Evolutionary conservation across 2,329 filamentous ascomycete species (phyloP).

Genomic region (Arthrinium phaeospermum): DNA sequence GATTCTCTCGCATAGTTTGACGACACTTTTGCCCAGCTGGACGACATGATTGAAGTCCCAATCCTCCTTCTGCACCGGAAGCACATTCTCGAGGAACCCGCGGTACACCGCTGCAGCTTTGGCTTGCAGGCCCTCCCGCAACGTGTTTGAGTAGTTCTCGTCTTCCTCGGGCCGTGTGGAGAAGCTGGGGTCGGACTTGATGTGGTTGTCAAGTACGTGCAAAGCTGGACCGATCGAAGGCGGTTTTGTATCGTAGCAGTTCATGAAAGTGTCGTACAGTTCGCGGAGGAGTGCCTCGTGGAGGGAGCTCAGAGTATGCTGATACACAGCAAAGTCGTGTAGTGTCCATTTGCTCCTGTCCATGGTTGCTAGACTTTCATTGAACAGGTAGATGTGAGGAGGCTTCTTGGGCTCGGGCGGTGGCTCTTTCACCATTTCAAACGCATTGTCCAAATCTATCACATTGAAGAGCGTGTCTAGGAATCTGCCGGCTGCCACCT

Average conservation of each 20-base stretch:
- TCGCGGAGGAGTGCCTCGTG: constrained; percentile 86
- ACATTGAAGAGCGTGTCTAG: constrained; percentile 81
- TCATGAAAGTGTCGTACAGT: constrained; percentile 84
- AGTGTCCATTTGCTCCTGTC: constrained; percentile 70
- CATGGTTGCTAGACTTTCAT: constrained; percentile 58
- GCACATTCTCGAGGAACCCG: constrained; percentile 76
- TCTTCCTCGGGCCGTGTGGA: constrained; percentile 71
- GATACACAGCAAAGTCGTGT: constrained; percentile 72
- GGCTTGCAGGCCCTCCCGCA: constrained; percentile 74
- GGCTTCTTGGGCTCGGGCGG: constrained; percentile 69
- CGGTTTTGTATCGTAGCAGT: constrained; percentile 87
- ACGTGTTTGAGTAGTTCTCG: constrained; percentile 72
- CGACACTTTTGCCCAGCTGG: constrained; percentile 83
- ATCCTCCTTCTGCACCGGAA: constrained; percentile 78
- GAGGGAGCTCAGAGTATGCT: constrained; percentile 73
- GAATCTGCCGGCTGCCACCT: constrained; percentile 85
- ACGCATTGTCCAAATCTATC: constrained; percentile 82
- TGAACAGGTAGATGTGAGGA: constrained; percentile 59
- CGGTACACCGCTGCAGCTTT: constrained; percentile 83
- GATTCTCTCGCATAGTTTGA: constrained; percentile 85
- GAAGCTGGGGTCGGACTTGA: constrained; percentile 80
- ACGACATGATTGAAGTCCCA: constrained; percentile 95
- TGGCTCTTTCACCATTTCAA: constrained; percentile 80
- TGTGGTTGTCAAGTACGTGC: constrained; percentile 80
- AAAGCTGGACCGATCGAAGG: constrained; percentile 81